A percentile compares a stretch with the other conserved stretches of the same genome.
Conservation (phyloP, 73 alveolate species). For the Paramecium bursaria region DNA sequence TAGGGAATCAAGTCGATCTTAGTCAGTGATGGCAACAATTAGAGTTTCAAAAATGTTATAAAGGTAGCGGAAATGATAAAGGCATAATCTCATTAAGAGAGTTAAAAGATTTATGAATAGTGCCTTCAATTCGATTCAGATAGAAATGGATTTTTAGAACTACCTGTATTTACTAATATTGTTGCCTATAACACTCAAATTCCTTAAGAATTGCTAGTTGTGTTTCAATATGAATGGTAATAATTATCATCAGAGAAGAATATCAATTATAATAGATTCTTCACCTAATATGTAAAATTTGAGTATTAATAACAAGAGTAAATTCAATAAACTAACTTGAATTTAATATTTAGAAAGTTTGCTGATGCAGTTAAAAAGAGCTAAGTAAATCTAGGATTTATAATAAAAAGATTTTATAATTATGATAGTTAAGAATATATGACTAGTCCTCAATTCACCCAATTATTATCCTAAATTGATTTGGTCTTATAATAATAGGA, state of each 20-base stretch:
- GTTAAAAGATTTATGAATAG: slow-evolving; percentile 1
- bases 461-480: background rate
- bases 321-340: slow-evolving; percentile 16
- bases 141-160: slow-evolving; percentile 38
- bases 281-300: slow-evolving; percentile 28
- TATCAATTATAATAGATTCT: slow-evolving; percentile 47
- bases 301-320: slow-evolving; percentile 2
- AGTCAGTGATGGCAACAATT: background rate
- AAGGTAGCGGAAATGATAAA: background rate
- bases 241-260: background rate
- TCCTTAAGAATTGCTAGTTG: background rate
- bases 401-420: slow-evolving; percentile 30
- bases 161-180: slow-evolving; percentile 41
- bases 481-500: background rate
- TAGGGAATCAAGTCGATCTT: background rate
- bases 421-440: slow-evolving; percentile 49
- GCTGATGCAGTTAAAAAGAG: slow-evolving; percentile 28
- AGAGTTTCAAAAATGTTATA: background rate
- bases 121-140: slow-evolving; percentile 33
- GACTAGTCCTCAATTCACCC: slow-evolving; percentile 9
- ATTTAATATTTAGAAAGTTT: background rate
- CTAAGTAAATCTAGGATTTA: slow-evolving; percentile 38
- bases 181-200: slow-evolving; percentile 1
- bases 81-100: background rate
- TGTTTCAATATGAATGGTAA: slow-evolving; percentile 39